A percentile compares a stretch with the other conserved stretches of the same genome.
phyloP scores from a whole-genome alignment of 345 rosid species.

The Ceriops tagal region DNA sequence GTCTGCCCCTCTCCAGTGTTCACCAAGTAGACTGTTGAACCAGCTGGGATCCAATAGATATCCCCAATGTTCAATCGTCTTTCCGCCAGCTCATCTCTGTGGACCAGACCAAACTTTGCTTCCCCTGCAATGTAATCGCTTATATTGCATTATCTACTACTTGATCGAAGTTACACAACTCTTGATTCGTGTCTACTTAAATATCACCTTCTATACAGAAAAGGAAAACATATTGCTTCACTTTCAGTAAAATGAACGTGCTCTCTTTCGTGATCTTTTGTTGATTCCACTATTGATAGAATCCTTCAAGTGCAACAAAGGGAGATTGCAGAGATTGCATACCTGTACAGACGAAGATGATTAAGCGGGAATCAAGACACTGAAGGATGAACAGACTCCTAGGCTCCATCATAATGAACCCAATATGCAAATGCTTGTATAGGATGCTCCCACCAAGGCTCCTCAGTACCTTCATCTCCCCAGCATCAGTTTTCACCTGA shows the following conservation, averaged over 20 bases:
- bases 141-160: neutral
- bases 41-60: constrained; percentile 58
- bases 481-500: constrained; percentile 69
- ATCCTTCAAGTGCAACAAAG: neutral
- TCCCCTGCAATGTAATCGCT: constrained; percentile 51
- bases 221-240: no score
- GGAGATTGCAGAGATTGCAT: neutral
- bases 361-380: constrained; percentile 67
- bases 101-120: constrained; percentile 64
- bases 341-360: constrained; percentile 72
- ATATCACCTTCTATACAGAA: no score
- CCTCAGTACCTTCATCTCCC: constrained; percentile 58
- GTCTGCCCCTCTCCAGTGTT: constrained; percentile 62
- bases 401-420: constrained; percentile 89
- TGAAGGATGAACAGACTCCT: constrained; percentile 70
- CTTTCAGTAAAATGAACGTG: no score
- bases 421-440: constrained; percentile 65
- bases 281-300: neutral
- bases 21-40: constrained; percentile 73
- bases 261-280: neutral
- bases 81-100: constrained; percentile 51
- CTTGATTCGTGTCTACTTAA: no score
- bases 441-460: constrained; percentile 39
- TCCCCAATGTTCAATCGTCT: constrained; percentile 56
- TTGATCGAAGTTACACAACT: no score